Conservation (phyloP, 108 stramenopile genomes). For the Conticribra guillardii region DNA sequence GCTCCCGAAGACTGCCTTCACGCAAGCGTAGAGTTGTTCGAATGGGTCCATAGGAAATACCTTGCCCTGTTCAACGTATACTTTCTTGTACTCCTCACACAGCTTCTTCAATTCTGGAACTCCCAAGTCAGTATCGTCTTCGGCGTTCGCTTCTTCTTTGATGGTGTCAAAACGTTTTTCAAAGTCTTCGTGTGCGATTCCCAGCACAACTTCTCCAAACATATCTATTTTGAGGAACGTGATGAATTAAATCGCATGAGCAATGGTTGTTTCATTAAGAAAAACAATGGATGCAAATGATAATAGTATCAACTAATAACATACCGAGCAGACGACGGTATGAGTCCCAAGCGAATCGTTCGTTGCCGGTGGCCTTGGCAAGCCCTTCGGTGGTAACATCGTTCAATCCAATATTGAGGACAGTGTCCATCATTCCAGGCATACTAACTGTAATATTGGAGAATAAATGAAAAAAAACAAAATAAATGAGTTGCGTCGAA, state of each 20-base stretch:
- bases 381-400: conserved; percentile 75
- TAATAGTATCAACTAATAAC: too few relatives aligned
- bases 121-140: conserved; percentile 62
- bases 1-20: conserved; percentile 82
- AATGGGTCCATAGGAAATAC: conserved; percentile 64
- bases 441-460: conserved; percentile 49
- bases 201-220: conserved; percentile 86
- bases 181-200: conserved; percentile 77
- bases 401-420: conserved; percentile 87
- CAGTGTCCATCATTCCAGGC: conserved; percentile 85
- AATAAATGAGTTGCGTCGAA: background rate
- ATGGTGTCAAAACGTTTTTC: conserved; percentile 67
- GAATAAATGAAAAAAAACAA: background rate
- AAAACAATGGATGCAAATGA: too few relatives aligned
- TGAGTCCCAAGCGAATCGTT: conserved; percentile 82
- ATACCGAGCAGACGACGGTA: conserved; percentile 84
- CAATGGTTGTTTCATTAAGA: too few relatives aligned
- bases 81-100: conserved; percentile 63
- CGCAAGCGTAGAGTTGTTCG: conserved; percentile 72
- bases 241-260: too few relatives aligned
- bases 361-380: conserved; percentile 72
- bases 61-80: conserved; percentile 56
- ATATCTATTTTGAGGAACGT: too few relatives aligned
- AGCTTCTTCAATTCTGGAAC: conserved; percentile 65
- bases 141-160: conserved; percentile 53